Evolutionary conservation across 306 rosid species (phyloP).

Genomic region (Fagus crenata): DNA sequence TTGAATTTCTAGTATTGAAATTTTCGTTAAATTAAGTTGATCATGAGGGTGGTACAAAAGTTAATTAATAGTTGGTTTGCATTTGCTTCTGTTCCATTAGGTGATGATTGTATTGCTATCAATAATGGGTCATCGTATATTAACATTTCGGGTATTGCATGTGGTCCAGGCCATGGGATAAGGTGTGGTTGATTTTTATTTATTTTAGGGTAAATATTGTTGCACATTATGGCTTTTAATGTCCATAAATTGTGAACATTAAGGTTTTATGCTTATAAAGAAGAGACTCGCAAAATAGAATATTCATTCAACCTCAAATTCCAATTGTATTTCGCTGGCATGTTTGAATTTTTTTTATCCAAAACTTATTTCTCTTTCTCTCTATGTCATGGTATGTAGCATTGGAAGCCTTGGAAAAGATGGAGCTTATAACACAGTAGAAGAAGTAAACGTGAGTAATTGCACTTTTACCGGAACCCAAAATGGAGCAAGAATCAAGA

Average conservation of each 20-base stretch:
- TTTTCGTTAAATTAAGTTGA: neutral
- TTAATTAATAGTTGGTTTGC: neutral
- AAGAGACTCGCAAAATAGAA: no score
- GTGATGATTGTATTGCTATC: slow-evolving; percentile 60
- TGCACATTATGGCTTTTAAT: no score
- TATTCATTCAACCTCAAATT: no score
- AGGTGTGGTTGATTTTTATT: slow-evolving; percentile 28
- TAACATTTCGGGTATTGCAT: slow-evolving; percentile 35
- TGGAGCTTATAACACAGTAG: slow-evolving; percentile 31
- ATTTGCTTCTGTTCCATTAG: slow-evolving; percentile 21
- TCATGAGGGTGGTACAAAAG: neutral
- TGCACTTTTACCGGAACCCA: slow-evolving; percentile 37
- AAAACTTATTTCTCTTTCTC: neutral
- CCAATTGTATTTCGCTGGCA: no score
- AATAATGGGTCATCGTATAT: slow-evolving; percentile 35
- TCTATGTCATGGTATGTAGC: slow-evolving; percentile 23
- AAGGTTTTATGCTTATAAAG: no score
- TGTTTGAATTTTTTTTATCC: no score
- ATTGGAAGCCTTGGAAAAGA: slow-evolving; percentile 50
- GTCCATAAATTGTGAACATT: no score
- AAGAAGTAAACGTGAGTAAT: slow-evolving; percentile 41
- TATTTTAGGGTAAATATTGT: no score
- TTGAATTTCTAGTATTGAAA: no score
- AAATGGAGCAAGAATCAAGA: slow-evolving; percentile 64
- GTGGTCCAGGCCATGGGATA: slow-evolving; percentile 69